A percentile compares a stretch with the other conserved stretches of the same genome.
Conservation (phyloP, 768 basidiomycete species). For the Boletus barrowsii region DNA sequence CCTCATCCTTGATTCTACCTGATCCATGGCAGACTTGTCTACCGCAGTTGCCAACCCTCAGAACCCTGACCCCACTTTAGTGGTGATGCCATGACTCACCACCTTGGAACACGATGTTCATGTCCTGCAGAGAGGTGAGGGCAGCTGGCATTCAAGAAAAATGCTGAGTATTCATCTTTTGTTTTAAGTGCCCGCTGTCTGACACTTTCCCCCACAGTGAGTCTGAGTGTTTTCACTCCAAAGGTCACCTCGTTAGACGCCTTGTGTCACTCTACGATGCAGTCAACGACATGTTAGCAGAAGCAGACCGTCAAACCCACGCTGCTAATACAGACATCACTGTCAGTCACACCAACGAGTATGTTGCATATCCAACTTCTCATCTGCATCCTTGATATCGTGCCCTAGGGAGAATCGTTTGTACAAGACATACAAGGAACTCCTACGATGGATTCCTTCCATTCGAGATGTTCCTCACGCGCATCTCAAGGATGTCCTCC, state of each 20-base stretch:
- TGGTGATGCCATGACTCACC: neutral
- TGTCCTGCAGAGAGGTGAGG: neutral
- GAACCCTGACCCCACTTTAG: neutral
- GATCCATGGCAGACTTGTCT: neutral
- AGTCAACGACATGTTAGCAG: neutral
- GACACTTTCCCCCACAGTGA: neutral
- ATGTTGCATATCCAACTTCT: too few species aligned
- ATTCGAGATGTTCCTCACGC: neutral
- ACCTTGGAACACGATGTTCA: neutral
- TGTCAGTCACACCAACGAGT: neutral
- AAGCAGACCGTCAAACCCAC: neutral
- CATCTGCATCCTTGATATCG: neutral
- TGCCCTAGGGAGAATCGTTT: neutral
- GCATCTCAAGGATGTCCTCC: neutral
- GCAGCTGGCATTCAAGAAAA: neutral
- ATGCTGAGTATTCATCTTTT: neutral
- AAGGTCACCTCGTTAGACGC: neutral
- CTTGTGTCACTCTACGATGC: neutral
- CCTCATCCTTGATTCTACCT: neutral
- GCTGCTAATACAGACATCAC: too few species aligned
- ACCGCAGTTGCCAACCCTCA: neutral
- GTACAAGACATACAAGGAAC: neutral
- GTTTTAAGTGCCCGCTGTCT: neutral
- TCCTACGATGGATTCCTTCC: neutral
- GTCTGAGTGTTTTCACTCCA: neutral